phyloP scores from a whole-genome alignment of 768 basidiomycete species.

The Lactifluus piperatus region DNA sequence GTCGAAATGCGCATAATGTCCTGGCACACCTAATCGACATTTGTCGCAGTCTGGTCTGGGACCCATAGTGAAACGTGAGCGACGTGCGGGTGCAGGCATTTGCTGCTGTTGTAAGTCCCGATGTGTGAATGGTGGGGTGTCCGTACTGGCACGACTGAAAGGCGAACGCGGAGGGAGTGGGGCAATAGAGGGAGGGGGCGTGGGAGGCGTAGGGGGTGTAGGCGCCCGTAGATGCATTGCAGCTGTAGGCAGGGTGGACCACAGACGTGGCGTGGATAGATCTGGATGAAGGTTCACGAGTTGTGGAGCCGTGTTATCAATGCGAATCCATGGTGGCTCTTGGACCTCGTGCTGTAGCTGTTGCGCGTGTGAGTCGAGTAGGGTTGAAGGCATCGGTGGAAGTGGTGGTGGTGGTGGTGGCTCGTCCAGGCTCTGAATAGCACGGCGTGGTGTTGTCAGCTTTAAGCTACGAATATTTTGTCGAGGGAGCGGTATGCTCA shows the following conservation, averaged over 20 bases:
- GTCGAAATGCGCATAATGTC: conserved; percentile 65
- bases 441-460: background rate
- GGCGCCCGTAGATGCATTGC: background rate
- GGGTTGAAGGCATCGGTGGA: background rate
- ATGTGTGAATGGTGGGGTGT: background rate
- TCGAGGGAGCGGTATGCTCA: background rate
- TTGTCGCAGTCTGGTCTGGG: conserved; percentile 62
- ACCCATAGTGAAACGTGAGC: conserved; percentile 58
- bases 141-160: conserved; percentile 19
- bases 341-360: conserved; percentile 5
- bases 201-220: background rate
- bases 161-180: background rate
- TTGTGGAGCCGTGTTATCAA: conserved; percentile 26
- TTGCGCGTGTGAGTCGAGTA: conserved; percentile 11
- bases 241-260: background rate
- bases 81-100: conserved; percentile 24
- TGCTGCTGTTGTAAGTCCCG: conserved; percentile 16
- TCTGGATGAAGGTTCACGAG: background rate
- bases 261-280: background rate
- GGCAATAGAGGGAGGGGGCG: background rate
- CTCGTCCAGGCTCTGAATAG: conserved; percentile 14
- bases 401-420: background rate
- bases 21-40: conserved; percentile 54
- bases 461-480: background rate
- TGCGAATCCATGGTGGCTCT: conserved; percentile 16